Base-by-base conservation (phyloP, 129 eudicot genomes). In the Helianthus annuus region DNA sequence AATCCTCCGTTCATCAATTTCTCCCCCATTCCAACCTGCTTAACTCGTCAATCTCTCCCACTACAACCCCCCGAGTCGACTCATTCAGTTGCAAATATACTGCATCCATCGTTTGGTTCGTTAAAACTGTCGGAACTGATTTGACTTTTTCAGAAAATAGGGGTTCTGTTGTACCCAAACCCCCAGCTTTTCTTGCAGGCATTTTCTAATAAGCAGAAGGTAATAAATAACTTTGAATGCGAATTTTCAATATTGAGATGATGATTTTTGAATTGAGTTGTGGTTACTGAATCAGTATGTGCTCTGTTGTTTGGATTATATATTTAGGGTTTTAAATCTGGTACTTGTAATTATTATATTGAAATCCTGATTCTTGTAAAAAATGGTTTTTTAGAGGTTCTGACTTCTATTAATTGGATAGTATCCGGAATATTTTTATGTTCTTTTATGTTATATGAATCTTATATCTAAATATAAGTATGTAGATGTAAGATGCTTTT, bases 11-110 rank as follows among this genome's bases (percentile, higher is more conserved):
- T 32, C 36, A 32, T 32, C 36, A 32, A 32, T 70, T 39, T 64
- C 68, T 32, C 71, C 70, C 65, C 82, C 84, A 10, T 46, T 84
- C 61, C 72, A 76, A 39, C 54, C 79, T 69, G 14, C 70, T 9
- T 71, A 78, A 24, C 72, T 53, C 76, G 8, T 64, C 64, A 24
- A 64, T 16, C 64, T 75, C 34, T 66, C 69, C 29, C 52, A 78
- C 85, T 59, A 66, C 19, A 82, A 78, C 16, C 36, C 36, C 32
- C 62, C 84, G 86, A 48, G 74, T 81, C 71, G 75, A 73, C 78
- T 78, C 91, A 24, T 2, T 74, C 22, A 63, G 63, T n/a, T 75
- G 77, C 46, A 83, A 73, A 45, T 68, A 39, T 12, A 39, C 40
- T 61, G 10, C 15, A 42, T 12, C 36, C 79, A 2, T 67, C 67